Percentiles rank a stretch among this genome's conserved stretches.
phyloP scores from a whole-genome alignment of 306 rosid genomes.

The Carpinus fangiana region DNA sequence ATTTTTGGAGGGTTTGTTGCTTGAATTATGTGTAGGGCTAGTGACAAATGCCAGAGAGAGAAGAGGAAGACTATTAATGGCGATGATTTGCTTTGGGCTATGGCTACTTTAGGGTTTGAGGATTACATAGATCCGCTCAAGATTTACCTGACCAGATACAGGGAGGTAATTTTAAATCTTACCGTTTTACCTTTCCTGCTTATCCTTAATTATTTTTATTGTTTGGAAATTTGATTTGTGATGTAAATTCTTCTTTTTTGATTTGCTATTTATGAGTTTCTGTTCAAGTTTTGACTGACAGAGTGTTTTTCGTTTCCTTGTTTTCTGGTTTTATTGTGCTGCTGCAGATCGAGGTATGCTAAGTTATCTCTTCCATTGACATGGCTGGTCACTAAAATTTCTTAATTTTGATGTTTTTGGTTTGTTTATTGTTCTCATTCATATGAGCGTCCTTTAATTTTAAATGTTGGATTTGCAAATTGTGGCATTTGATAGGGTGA shows the following conservation, averaged over 20 bases:
- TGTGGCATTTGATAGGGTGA: constrained; percentile 69
- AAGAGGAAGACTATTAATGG: constrained; percentile 97
- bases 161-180: constrained; percentile 60
- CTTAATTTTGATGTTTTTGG: neutral
- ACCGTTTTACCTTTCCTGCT: neutral
- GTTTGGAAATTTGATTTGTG: neutral
- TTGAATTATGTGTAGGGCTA: constrained; percentile 61
- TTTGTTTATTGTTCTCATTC: neutral
- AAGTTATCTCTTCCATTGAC: constrained; percentile 7
- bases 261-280: neutral
- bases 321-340: constrained; percentile 35
- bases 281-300: constrained; percentile 33
- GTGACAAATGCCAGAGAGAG: constrained; percentile 97
- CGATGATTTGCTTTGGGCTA: constrained; percentile 97
- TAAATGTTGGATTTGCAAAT: constrained; percentile 17
- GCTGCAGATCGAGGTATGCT: constrained; percentile 89
- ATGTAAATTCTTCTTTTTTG: neutral
- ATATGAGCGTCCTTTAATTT: neutral
- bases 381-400: neutral
- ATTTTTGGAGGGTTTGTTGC: constrained; percentile 11
- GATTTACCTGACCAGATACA: constrained; percentile 73
- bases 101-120: constrained; percentile 92
- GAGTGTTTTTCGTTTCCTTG: constrained; percentile 2
- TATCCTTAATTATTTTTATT: neutral
- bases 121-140: constrained; percentile 93